phyloP scores from a whole-genome alignment of 805 yeast genomes.

The Cyberlindnera meyerae region DNA sequence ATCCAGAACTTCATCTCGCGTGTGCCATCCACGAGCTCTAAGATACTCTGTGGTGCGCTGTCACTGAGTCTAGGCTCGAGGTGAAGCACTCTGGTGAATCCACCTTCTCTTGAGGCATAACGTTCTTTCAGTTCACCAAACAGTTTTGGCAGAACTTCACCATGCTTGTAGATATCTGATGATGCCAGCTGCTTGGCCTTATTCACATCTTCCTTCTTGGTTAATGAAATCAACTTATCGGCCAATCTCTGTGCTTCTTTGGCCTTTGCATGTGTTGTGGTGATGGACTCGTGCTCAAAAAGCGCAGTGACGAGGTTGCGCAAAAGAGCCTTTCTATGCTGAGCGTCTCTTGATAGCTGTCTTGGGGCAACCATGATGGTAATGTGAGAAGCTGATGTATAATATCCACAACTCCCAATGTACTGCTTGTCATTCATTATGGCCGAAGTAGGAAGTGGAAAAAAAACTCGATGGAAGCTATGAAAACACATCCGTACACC shows the following conservation, averaged over 20 bases:
- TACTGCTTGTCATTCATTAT: not conserved
- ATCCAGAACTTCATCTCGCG: slow-evolving; percentile 72
- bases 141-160: slow-evolving; percentile 56
- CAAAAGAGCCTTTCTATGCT: slow-evolving; percentile 40
- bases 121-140: slow-evolving; percentile 60
- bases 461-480: slow-evolving; percentile 2
- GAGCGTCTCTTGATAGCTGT: slow-evolving; percentile 22
- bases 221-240: slow-evolving; percentile 58
- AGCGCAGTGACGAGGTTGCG: slow-evolving; percentile 64
- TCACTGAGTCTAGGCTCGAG: slow-evolving; percentile 87
- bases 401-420: not conserved
- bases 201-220: slow-evolving; percentile 36
- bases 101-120: slow-evolving; percentile 61
- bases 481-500: slow-evolving; percentile 13
- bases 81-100: slow-evolving; percentile 79
- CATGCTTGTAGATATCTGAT: slow-evolving; percentile 43
- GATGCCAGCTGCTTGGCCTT: slow-evolving; percentile 31
- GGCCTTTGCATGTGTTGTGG: slow-evolving; percentile 73
- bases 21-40: slow-evolving; percentile 78
- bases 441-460: not conserved
- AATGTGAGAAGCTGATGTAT: too few relatives aligned
- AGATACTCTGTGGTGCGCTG: slow-evolving; percentile 80
- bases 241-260: slow-evolving; percentile 60
- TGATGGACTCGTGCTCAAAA: slow-evolving; percentile 64
- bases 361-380: slow-evolving; percentile 23